Conservation (phyloP, 495 filamentous ascomycete species). For the Lentithecium fluviatile region DNA sequence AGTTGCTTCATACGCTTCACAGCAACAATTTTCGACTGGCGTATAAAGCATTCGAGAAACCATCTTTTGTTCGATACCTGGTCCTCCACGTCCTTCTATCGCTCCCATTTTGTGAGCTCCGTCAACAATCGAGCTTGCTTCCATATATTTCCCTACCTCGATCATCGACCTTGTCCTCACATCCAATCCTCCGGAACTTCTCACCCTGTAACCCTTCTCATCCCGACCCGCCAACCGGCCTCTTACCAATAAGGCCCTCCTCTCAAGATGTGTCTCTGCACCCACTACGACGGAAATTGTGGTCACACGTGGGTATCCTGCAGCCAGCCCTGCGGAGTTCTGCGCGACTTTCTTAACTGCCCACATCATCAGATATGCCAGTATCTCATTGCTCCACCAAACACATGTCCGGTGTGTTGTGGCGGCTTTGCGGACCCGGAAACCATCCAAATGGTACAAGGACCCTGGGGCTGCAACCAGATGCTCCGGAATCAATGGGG, state of each 20-base stretch:
- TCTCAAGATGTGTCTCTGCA: constrained; percentile 45
- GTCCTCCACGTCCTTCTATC: too few species aligned
- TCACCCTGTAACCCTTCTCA: not conserved
- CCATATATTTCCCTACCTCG: too few species aligned
- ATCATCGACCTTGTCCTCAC: too few species aligned
- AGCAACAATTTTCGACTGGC: not conserved
- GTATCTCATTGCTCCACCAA: constrained; percentile 4
- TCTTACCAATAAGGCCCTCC: not conserved
- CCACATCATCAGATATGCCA: constrained; percentile 36
- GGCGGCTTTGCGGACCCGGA: not conserved
- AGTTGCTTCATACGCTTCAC: not conserved
- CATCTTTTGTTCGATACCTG: too few species aligned
- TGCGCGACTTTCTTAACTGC: constrained; percentile 46
- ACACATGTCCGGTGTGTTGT: constrained; percentile 28
- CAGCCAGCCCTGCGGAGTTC: constrained; percentile 39
- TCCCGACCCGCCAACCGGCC: not conserved
- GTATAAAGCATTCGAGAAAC: too few species aligned
- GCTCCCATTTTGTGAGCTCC: too few species aligned
- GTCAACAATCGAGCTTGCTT: too few species aligned
- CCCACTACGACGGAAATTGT: constrained; percentile 41
- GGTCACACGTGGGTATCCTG: constrained; percentile 44
- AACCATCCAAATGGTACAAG: constrained; percentile 15
- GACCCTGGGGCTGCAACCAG: constrained; percentile 1
- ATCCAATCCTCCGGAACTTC: too few species aligned
- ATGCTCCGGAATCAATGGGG: not conserved